Conservation (phyloP, 2,329 filamentous ascomycete genomes). For the Phialemoniopsis sp. region DNA sequence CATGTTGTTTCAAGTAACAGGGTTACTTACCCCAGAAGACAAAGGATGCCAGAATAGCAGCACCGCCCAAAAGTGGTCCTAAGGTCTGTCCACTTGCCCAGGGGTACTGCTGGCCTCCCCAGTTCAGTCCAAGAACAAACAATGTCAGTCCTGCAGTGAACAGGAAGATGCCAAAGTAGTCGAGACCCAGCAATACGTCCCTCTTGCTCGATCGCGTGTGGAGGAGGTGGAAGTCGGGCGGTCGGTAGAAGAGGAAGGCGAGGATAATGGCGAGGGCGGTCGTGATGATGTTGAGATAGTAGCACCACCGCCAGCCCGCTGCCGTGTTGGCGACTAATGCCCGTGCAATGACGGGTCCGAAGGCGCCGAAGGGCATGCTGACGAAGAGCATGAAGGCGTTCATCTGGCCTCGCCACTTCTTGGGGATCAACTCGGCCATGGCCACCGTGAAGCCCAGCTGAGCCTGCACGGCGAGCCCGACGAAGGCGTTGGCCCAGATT, state of each 20-base stretch:
- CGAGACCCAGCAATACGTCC: slow-evolving; percentile 33
- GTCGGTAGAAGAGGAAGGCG: slow-evolving; percentile 38
- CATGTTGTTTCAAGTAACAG: too few species aligned
- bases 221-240: slow-evolving; percentile 36
- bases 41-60: slow-evolving; percentile 27
- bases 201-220: slow-evolving; percentile 24
- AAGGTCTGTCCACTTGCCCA: slow-evolving; percentile 36
- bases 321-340: slow-evolving; percentile 32
- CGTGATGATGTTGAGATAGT: slow-evolving; percentile 40
- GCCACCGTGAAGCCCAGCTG: slow-evolving; percentile 32
- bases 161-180: slow-evolving; percentile 35
- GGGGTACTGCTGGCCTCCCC: slow-evolving; percentile 32
- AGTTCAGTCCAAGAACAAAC: slow-evolving; percentile 33
- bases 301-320: slow-evolving; percentile 41
- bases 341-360: slow-evolving; percentile 38
- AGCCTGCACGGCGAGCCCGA: slow-evolving; percentile 28
- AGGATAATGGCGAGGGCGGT: slow-evolving; percentile 28
- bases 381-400: slow-evolving; percentile 29
- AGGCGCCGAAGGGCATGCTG: slow-evolving; percentile 29
- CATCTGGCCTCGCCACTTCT: slow-evolving; percentile 27
- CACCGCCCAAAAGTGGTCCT: slow-evolving; percentile 35
- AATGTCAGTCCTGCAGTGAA: slow-evolving; percentile 34
- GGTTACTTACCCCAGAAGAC: slow-evolving; percentile 14
- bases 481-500: slow-evolving; percentile 27
- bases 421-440: slow-evolving; percentile 33